These are phyloP conservation scores for Colletotrichum orchidophilum DNA, from an alignment of 2,329 filamentous ascomycete genomes.

Conservation along the genomic window DNA sequence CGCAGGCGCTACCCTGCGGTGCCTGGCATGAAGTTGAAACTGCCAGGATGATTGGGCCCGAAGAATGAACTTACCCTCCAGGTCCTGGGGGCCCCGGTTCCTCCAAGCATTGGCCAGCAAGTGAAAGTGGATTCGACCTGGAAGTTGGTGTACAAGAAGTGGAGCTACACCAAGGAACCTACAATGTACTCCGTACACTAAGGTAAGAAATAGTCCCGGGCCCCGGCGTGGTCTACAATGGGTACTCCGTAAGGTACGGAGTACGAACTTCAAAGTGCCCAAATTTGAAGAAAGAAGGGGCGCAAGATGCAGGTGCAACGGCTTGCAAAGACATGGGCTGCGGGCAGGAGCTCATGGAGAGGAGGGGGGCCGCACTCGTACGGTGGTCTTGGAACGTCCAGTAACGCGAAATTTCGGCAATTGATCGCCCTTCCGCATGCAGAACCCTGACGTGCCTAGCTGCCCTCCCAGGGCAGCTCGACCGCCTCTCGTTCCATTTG, in stretches of 20 bases:
- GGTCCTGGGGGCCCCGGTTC: background rate
- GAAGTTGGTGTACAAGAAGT: background rate
- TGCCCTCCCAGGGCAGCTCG: background rate
- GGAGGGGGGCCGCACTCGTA: background rate
- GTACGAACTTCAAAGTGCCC: too few species aligned
- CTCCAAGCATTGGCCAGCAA: background rate
- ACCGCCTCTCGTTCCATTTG: background rate
- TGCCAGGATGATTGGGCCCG: conserved; percentile 8
- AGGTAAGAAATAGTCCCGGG: background rate
- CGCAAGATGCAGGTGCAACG: background rate
- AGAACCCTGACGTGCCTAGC: conserved; percentile 19
- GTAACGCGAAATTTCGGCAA: conserved; percentile 27
- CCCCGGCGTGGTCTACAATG: background rate
- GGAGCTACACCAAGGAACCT: background rate
- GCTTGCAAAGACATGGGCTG: background rate
- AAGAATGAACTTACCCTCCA: background rate
- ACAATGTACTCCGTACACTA: too few species aligned
- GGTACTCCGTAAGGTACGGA: too few species aligned
- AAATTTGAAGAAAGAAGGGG: background rate
- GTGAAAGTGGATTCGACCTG: too few species aligned
- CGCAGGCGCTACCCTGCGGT: conserved; percentile 3
- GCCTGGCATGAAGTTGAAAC: background rate
- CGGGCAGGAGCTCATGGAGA: background rate
- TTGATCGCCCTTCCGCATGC: conserved; percentile 29
- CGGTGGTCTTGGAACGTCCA: conserved; percentile 7